Evolutionary conservation across 495 filamentous ascomycete species (phyloP), one percentile per base, ranked within the genome.

Genomic region (Clavariopsis aquatica): DNA sequence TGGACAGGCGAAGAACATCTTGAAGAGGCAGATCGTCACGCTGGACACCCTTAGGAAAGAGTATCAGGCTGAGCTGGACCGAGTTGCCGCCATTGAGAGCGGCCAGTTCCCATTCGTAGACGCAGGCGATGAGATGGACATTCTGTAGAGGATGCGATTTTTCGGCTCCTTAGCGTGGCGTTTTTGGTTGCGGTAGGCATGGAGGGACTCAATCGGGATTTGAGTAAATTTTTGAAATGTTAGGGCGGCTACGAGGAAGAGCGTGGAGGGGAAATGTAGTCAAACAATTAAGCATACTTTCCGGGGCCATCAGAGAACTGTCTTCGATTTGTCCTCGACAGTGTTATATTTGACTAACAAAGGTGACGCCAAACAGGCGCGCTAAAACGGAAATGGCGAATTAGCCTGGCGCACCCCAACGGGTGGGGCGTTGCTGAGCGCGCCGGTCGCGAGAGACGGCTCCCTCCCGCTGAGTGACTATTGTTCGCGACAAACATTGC

Each of bases 41-140:
- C 78, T 98, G 19, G 87, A 85, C 7, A 93, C 96, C 73, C 77
- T 98, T 23, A 82, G 90, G 65, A 89, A 86, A 70, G 88, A 89
- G 72, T 98, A 94, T 77, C 89, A 94, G 74, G 82, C 79, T 19
- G 92, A 97, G 75, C 78, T 97, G 69, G 95, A 98, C 75, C 82
- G 90, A 51, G 85, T 83, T 38, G 84, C 80, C 55, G 76, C 82
- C 26, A 81, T 89, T 64, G 82, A 86, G 70, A 77, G 78, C 24
- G 86, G 86, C 9, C 78, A 84, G 65, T 89, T 81, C 80, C 82
- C 85, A 57, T 84, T 89, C 71, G 80, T 80, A 19, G 73, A 77
- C 57, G 71, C 78, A 23, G 74, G 70, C 28, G 67, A 72, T 45
- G 73, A 72, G 56, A 73, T 71, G 72, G 73, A 71, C 41, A 49